A percentile compares a stretch with the other conserved stretches of the same genome.
Evolutionary conservation across 176 grass and related monocot species (phyloP).

Genomic region (Bromus sterilis): DNA sequence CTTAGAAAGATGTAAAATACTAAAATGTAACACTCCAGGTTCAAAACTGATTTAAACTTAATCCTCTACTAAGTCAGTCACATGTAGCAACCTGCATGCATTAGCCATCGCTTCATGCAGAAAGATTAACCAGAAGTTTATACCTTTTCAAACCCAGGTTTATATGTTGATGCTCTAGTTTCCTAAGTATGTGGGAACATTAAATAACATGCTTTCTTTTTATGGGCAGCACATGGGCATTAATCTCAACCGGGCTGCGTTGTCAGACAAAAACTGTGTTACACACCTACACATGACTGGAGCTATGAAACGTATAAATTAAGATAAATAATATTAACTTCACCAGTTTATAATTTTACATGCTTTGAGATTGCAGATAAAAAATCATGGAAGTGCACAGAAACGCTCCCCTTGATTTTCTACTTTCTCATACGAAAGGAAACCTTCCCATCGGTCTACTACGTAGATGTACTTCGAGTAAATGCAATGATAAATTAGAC

Average conservation of each 20-base stretch:
- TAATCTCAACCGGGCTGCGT: background rate
- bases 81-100: background rate
- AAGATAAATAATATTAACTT: background rate
- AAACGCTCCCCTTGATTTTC: background rate
- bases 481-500: background rate
- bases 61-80: background rate
- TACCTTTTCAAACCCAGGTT: background rate
- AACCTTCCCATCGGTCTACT: background rate
- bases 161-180: background rate
- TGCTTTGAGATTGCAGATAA: background rate
- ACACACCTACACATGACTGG: background rate
- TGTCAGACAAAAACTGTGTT: background rate
- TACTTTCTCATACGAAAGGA: background rate
- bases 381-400: background rate
- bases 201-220: background rate
- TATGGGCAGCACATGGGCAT: background rate
- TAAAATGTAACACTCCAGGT: background rate
- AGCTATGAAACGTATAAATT: background rate
- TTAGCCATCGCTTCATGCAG: background rate
- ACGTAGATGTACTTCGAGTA: background rate
- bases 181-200: background rate
- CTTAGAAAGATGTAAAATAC: background rate
- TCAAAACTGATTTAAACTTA: background rate
- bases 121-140: background rate
- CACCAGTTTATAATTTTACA: background rate